Evolutionary conservation across 148 eudicot genomes (phyloP).

Genomic region (Vaccinium macrocarpon): DNA sequence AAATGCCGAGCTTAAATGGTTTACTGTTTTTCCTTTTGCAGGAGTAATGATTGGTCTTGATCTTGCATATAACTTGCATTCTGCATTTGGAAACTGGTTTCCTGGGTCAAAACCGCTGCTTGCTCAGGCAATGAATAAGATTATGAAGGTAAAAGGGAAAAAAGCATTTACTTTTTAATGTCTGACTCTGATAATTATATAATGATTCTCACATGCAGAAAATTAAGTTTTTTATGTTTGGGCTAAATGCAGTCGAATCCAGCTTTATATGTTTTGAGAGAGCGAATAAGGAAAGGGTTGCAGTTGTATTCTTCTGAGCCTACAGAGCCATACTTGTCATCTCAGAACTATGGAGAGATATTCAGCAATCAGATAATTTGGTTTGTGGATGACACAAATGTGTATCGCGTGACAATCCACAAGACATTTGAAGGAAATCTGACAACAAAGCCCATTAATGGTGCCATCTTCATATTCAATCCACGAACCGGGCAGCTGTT

Average conservation of each 20-base stretch:
- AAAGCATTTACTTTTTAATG: not conserved
- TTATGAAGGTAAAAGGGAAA: conserved; percentile 71
- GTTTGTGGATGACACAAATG: conserved; percentile 99
- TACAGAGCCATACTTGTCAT: conserved; percentile 94
- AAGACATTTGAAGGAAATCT: conserved; percentile 99
- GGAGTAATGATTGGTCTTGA: conserved; percentile 88
- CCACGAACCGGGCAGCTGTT: conserved; percentile 97
- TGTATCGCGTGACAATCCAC: conserved; percentile 96
- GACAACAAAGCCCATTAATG: conserved; percentile 97
- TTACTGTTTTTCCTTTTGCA: conserved; percentile 12
- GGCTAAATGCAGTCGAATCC: conserved; percentile 82
- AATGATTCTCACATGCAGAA: not conserved
- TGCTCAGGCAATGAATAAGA: conserved; percentile 99
- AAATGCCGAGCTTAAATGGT: not conserved
- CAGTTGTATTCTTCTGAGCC: conserved; percentile 99
- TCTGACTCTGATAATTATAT: not conserved
- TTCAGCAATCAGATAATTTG: conserved; percentile 84
- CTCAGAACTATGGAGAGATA: conserved; percentile 97
- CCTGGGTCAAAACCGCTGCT: conserved; percentile 98
- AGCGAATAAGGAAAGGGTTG: conserved; percentile 94
- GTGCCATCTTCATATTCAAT: conserved; percentile 96
- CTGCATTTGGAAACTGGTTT: conserved; percentile 99
- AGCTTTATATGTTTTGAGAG: conserved; percentile 91
- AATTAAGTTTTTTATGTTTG: conserved; percentile 12
- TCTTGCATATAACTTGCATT: conserved; percentile 97